Evolutionary conservation across 345 rosid genomes (phyloP).

Genomic region (Moricandia arvensis): DNA sequence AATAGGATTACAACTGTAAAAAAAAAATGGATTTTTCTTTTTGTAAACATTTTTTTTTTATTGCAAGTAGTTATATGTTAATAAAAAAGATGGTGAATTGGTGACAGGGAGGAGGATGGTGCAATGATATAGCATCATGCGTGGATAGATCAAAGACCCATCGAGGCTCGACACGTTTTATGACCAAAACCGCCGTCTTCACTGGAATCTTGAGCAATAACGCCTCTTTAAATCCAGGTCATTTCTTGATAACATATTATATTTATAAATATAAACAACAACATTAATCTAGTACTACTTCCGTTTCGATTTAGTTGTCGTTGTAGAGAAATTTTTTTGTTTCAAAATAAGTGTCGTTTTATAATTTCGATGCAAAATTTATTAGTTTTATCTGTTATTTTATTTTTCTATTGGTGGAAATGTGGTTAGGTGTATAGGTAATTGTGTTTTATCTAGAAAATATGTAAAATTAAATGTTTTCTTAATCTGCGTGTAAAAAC

Average conservation of each 20-base stretch:
- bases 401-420: no score
- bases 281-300: neutral
- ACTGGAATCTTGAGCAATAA: slow-evolving; percentile 83
- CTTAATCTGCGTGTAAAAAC: no score
- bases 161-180: slow-evolving; percentile 77
- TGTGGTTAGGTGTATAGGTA: no score
- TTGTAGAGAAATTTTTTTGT: no score
- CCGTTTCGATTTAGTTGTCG: no score
- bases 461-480: no score
- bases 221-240: slow-evolving; percentile 85
- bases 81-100: neutral
- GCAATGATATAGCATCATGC: slow-evolving; percentile 79
- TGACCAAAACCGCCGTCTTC: slow-evolving; percentile 65
- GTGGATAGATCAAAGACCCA: slow-evolving; percentile 63
- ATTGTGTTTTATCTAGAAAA: no score
- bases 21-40: neutral
- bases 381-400: no score
- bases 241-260: neutral
- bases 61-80: neutral
- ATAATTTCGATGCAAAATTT: no score
- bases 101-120: slow-evolving; percentile 96
- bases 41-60: neutral
- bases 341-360: no score
- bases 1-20: neutral
- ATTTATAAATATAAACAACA: neutral